Conservation (phyloP, 495 filamentous ascomycete species). For the Trichocladium uniseriatum region DNA sequence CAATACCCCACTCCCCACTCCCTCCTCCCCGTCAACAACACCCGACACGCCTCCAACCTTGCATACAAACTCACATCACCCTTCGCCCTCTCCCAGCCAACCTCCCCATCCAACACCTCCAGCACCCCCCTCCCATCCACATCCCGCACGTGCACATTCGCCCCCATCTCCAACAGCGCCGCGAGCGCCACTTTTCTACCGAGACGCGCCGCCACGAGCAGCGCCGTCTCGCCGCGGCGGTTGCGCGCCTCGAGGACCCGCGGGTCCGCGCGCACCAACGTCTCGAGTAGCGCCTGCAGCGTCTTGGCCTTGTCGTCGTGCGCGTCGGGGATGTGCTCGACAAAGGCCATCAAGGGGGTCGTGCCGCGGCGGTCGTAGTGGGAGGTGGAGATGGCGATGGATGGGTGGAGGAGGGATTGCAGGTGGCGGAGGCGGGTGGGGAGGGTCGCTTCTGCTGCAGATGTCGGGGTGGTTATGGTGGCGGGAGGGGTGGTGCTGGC, state of each 20-base stretch:
- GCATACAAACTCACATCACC: constrained; percentile 21
- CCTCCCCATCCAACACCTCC: constrained; percentile 27
- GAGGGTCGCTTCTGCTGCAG: constrained; percentile 7
- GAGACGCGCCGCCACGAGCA: constrained; percentile 36
- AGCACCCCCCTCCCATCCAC: constrained; percentile 29
- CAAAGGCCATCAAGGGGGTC: constrained; percentile 41
- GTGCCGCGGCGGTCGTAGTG: constrained; percentile 34
- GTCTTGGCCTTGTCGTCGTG: constrained; percentile 33
- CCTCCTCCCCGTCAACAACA: constrained; percentile 21
- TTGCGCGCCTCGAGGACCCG: constrained; percentile 33
- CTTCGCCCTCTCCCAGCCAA: constrained; percentile 3
- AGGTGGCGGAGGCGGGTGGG: constrained; percentile 25
- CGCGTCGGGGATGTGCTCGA: constrained; percentile 32
- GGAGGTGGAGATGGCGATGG: constrained; percentile 36
- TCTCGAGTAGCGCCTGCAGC: constrained; percentile 22
- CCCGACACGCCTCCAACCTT: constrained; percentile 25
- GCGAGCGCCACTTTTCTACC: constrained; percentile 37
- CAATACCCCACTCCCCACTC: constrained; percentile 18
- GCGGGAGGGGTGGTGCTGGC: not conserved
- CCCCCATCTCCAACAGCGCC: constrained; percentile 33
- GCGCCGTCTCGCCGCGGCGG: constrained; percentile 36
- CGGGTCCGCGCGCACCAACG: constrained; percentile 26
- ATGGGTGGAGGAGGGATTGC: constrained; percentile 24
- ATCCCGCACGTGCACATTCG: constrained; percentile 37
- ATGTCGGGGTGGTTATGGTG: not conserved